phyloP scores from a whole-genome alignment of 148 eudicot species.

The Euryodendron excelsum region DNA sequence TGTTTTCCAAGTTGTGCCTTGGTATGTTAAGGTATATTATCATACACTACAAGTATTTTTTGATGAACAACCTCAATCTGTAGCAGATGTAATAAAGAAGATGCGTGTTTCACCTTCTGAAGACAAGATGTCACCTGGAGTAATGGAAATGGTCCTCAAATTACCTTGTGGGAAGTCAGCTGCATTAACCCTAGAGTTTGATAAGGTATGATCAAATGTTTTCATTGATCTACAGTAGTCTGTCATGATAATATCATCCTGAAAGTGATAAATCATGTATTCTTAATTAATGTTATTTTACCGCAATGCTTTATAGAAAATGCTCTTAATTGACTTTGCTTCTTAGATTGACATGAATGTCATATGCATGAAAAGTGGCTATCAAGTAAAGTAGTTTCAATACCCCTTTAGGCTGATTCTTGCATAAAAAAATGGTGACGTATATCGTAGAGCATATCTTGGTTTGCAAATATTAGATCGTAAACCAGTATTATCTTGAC shows the following conservation, averaged over 20 bases:
- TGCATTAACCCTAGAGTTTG: slow-evolving; percentile 85
- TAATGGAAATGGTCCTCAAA: slow-evolving; percentile 71
- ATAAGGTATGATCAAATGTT: slow-evolving; percentile 55
- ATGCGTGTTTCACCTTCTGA: slow-evolving; percentile 90
- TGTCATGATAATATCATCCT: neutral
- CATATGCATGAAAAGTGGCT: neutral
- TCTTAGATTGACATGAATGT: neutral
- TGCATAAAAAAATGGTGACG: neutral
- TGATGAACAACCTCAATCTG: slow-evolving; percentile 58
- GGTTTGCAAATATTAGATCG: neutral
- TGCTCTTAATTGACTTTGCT: neutral
- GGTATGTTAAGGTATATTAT: slow-evolving; percentile 97
- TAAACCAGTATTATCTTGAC: too few species aligned
- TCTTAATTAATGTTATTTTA: neutral
- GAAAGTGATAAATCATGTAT: neutral
- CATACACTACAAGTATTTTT: slow-evolving; percentile 67
- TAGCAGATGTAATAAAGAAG: slow-evolving; percentile 43
- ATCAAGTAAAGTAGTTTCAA: neutral
- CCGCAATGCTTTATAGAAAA: neutral
- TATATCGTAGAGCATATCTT: neutral
- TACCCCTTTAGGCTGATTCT: neutral
- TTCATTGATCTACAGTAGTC: neutral
- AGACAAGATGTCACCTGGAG: slow-evolving; percentile 92
- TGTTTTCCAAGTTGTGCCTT: slow-evolving; percentile 94
- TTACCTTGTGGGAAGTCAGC: slow-evolving; percentile 79